phyloP scores from a whole-genome alignment of 805 yeast genomes.

The Pichia heedii region DNA sequence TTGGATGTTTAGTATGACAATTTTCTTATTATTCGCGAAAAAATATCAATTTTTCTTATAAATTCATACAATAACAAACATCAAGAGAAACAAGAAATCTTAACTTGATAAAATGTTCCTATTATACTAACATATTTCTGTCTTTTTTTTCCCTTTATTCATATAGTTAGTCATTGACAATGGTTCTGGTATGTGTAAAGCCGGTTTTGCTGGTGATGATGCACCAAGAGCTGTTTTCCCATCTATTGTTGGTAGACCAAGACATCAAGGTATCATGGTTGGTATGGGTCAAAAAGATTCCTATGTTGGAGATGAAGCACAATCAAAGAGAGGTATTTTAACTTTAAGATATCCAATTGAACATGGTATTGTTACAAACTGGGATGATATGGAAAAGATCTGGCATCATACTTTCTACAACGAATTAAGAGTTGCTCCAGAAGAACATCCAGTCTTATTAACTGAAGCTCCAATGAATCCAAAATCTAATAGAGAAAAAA shows the following conservation, averaged over 20 bases:
- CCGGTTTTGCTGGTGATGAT: constrained; percentile 99
- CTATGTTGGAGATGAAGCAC: constrained; percentile 99
- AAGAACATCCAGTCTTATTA: constrained; percentile 98
- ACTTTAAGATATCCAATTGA: constrained; percentile 98
- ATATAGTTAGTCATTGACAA: constrained; percentile 79
- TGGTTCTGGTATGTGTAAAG: constrained; percentile 99
- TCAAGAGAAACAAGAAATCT: no score
- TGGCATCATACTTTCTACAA: constrained; percentile 99
- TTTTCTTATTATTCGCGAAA: no score
- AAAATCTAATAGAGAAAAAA: constrained; percentile 98
- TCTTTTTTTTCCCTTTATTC: constrained; percentile 4
- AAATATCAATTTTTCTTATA: no score
- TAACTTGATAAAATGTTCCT: no score
- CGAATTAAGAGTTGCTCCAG: constrained; percentile 99
- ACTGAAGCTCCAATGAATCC: constrained; percentile 99
- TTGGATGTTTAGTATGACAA: no score
- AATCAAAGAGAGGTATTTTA: constrained; percentile 99
- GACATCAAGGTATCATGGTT: constrained; percentile 99
- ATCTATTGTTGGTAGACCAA: constrained; percentile 99
- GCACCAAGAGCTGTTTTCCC: constrained; percentile 99
- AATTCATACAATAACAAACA: no score
- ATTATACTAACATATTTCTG: not conserved
- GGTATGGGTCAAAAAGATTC: constrained; percentile 99
- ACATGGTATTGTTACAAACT: constrained; percentile 99
- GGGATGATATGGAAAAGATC: constrained; percentile 99